These are phyloP conservation scores for Fomitopsis schrenkii DNA, from an alignment of 1,284 basidiomycete genomes.

Conservation along the genomic window DNA sequence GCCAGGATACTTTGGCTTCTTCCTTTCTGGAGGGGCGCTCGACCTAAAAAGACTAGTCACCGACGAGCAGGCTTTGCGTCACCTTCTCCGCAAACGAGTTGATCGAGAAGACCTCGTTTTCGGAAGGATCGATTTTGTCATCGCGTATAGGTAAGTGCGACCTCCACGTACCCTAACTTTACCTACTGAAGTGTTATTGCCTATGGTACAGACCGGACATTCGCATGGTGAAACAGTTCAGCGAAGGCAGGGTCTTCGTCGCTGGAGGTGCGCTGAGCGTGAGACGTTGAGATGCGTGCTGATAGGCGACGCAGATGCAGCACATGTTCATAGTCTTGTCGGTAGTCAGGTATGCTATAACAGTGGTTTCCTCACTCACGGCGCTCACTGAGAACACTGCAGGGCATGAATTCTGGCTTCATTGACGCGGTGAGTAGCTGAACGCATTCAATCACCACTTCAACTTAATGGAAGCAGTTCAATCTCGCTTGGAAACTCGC, in stretches of 20 bases:
- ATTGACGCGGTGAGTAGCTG: conserved; percentile 1
- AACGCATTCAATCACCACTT: background rate
- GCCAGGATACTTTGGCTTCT: background rate
- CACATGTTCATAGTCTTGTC: conserved; percentile 22
- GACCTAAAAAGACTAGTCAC: background rate
- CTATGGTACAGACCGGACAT: conserved; percentile 29
- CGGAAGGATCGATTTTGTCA: conserved; percentile 2
- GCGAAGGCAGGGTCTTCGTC: conserved; percentile 30
- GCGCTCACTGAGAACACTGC: background rate
- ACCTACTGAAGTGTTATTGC: background rate
- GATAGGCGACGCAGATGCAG: conserved; percentile 9
- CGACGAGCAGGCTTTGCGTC: background rate
- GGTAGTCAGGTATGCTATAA: conserved; percentile 23
- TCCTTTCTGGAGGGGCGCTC: background rate
- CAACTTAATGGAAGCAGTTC: conserved; percentile 10
- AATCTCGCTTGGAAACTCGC: conserved; percentile 27
- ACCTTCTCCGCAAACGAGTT: background rate
- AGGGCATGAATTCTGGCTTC: conserved; percentile 7
- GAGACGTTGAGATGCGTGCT: background rate
- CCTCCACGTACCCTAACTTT: background rate
- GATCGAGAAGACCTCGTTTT: conserved; percentile 8
- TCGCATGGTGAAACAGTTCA: conserved; percentile 33
- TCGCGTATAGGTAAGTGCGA: conserved; percentile 4
- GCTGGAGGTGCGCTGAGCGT: conserved; percentile 19
- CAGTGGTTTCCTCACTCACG: background rate